phyloP scores from a whole-genome alignment of 2,329 filamentous ascomycete species.

The Scortechinia acanthostroma region DNA sequence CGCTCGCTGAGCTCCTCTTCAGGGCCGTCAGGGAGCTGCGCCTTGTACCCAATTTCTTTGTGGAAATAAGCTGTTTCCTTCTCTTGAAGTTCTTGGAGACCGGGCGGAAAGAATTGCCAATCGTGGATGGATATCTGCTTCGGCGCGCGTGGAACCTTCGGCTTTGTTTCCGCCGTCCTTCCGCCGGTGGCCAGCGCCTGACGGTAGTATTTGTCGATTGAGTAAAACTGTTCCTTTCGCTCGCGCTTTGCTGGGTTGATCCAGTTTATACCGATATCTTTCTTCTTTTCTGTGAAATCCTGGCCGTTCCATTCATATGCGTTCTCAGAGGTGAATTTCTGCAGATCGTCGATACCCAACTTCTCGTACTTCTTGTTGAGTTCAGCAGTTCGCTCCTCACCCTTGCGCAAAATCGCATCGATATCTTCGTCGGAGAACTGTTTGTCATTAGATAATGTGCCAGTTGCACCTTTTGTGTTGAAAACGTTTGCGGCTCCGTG shows the following conservation, averaged over 20 bases:
- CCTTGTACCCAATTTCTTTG: conserved; percentile 94
- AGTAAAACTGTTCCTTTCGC: conserved; percentile 95
- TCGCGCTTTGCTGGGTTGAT: conserved; percentile 98
- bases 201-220: conserved; percentile 97
- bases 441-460: conserved; percentile 49
- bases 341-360: conserved; percentile 88
- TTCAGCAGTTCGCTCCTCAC: conserved; percentile 81
- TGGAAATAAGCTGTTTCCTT: conserved; percentile 92
- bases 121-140: conserved; percentile 90
- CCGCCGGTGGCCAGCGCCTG: conserved; percentile 70
- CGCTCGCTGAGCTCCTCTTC: conserved; percentile 57
- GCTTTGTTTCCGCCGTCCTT: conserved; percentile 56
- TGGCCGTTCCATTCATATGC: conserved; percentile 99
- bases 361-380: conserved; percentile 94
- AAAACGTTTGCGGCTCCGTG: conserved; percentile 96
- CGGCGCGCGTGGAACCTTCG: conserved; percentile 84
- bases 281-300: conserved; percentile 85
- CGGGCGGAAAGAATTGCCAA: conserved; percentile 90
- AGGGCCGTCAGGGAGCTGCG: conserved; percentile 64
- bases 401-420: conserved; percentile 76
- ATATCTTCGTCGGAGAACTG: conserved; percentile 73
- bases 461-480: conserved; percentile 61
- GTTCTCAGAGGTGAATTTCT: conserved; percentile 95
- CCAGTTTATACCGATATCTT: conserved; percentile 88
- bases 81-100: conserved; percentile 82